phyloP scores from a whole-genome alignment of 768 basidiomycete genomes.

The Tylopilus intermedius region DNA sequence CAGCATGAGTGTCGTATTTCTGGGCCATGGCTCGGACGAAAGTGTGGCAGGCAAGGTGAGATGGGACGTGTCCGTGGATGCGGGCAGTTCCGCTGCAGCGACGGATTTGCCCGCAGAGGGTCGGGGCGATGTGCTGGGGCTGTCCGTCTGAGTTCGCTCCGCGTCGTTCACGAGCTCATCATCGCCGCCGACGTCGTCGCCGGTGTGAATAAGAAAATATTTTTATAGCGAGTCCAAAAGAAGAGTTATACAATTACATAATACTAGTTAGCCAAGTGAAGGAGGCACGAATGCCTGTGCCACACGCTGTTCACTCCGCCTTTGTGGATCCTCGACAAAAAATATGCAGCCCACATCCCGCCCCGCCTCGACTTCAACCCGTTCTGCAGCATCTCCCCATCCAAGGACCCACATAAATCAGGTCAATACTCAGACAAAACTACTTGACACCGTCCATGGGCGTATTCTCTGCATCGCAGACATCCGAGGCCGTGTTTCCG shows the following conservation, averaged over 20 bases:
- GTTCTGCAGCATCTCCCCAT: constrained; percentile 53
- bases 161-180: constrained; percentile 26
- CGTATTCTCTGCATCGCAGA: constrained; percentile 94
- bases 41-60: background rate
- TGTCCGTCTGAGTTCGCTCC: constrained; percentile 10
- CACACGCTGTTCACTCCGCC: constrained; percentile 11
- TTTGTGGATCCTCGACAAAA: constrained; percentile 22
- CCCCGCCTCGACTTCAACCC: constrained; percentile 57
- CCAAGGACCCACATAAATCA: constrained; percentile 40
- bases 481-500: constrained; percentile 81
- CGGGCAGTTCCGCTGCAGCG: background rate
- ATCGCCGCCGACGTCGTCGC: constrained; percentile 16
- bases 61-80: constrained; percentile 1
- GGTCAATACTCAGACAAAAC: constrained; percentile 73
- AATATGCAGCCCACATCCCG: constrained; percentile 54
- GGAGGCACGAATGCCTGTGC: constrained; percentile 4
- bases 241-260: constrained; percentile 27
- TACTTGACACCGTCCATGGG: constrained; percentile 75
- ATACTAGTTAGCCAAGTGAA: constrained; percentile 3
- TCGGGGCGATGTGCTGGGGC: background rate
- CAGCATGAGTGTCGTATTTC: constrained; percentile 20
- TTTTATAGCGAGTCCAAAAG: constrained; percentile 7
- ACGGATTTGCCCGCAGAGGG: background rate
- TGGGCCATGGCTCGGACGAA: constrained; percentile 25
- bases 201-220: constrained; percentile 5